Conservation (phyloP, 768 basidiomycete genomes). For the Tephrocybe sp. region DNA sequence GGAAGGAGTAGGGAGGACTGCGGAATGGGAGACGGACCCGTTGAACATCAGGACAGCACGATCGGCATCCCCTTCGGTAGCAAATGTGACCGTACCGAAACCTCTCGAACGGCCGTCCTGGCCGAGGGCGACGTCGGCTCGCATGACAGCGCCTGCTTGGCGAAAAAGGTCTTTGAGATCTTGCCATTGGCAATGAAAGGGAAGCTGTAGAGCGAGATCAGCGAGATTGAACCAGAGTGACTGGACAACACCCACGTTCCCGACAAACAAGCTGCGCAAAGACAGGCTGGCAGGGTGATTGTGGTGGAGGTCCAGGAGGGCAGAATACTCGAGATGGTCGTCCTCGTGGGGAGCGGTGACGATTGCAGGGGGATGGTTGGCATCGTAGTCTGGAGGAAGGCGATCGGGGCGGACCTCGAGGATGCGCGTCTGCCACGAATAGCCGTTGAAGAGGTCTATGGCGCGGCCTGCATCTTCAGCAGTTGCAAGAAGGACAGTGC, state of each 20-base stretch:
- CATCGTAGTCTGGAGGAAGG: conserved; percentile 63
- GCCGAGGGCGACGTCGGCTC: conserved; percentile 89
- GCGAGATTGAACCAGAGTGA: not conserved
- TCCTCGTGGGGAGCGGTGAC: conserved; percentile 9
- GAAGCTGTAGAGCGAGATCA: conserved; percentile 52
- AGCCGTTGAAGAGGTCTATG: conserved; percentile 95
- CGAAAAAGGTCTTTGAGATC: conserved; percentile 96
- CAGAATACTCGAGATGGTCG: conserved; percentile 16
- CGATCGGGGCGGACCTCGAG: conserved; percentile 92
- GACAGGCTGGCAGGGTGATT: conserved; percentile 25
- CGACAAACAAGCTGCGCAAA: conserved; percentile 76
- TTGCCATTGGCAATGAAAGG: conserved; percentile 97
- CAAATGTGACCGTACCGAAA: conserved; percentile 90
- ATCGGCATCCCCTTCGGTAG: conserved; percentile 81
- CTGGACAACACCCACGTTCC: conserved; percentile 65
- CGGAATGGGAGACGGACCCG: conserved; percentile 55
- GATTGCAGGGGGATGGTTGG: conserved; percentile 23
- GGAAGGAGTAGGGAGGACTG: conserved; percentile 5
- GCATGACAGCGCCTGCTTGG: conserved; percentile 83
- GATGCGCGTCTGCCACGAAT: conserved; percentile 92
- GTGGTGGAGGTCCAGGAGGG: conserved; percentile 27
- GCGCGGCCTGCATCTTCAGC: conserved; percentile 93
- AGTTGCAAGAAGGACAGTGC: conserved; percentile 92
- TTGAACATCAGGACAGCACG: conserved; percentile 87
- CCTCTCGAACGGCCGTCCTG: conserved; percentile 88